Conservation (phyloP, 225 moss, liverwort and hornwort genomes). For the Pleurozium schreberi region DNA sequence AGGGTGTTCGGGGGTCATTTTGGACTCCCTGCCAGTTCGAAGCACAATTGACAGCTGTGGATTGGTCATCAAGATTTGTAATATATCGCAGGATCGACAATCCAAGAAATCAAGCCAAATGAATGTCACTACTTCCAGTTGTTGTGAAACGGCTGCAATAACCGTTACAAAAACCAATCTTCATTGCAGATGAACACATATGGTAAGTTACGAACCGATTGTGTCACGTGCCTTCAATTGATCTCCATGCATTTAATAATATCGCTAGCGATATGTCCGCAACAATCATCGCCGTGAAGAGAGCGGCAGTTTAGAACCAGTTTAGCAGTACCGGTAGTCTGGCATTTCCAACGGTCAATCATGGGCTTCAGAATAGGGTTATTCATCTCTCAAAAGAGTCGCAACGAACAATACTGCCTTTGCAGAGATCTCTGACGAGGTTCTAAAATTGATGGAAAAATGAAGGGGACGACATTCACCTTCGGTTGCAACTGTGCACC, state of each 20-base stretch:
- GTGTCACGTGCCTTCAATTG: neutral
- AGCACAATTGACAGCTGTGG: neutral
- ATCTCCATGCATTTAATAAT: neutral
- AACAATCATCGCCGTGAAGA: neutral
- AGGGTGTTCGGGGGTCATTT: neutral
- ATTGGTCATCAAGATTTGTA: neutral
- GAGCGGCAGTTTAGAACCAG: neutral
- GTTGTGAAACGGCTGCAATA: neutral
- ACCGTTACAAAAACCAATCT: neutral
- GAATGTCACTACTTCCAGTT: neutral
- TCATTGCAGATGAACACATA: neutral
- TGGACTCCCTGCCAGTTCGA: too few relatives aligned
- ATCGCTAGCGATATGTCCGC: neutral
- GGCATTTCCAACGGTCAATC: neutral
- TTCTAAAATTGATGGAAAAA: neutral
- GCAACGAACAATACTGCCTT: neutral
- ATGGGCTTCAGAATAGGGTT: neutral
- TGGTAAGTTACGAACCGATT: neutral
- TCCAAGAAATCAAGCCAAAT: neutral
- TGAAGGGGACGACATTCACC: neutral
- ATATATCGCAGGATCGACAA: neutral
- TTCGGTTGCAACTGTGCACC: neutral
- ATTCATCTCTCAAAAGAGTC: neutral
- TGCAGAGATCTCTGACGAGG: neutral
- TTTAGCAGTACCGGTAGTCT: neutral